phyloP scores from a whole-genome alignment of 2,329 filamentous ascomycete species.

The Fusarium goolgardi region DNA sequence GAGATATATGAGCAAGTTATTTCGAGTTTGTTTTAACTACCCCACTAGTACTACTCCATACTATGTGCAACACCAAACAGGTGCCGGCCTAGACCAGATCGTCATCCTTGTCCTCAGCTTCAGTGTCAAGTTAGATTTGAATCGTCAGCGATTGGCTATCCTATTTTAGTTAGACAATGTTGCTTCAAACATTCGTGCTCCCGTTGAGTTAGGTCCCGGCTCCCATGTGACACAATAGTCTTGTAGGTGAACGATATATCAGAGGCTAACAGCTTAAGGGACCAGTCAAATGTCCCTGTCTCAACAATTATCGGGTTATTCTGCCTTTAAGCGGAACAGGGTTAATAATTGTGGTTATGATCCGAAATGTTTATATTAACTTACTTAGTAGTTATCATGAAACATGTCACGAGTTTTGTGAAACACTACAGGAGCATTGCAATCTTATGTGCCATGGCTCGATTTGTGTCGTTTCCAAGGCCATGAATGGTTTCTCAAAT shows the following conservation, averaged over 20 bases:
- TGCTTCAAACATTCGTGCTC: constrained; percentile 2
- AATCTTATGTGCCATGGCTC: background rate
- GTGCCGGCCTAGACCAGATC: constrained; percentile 7
- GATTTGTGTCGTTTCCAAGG: too few relatives aligned
- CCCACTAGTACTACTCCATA: background rate
- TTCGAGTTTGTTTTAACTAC: constrained; percentile 17
- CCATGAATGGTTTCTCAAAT: background rate
- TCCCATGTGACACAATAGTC: constrained; percentile 9
- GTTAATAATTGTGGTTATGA: background rate
- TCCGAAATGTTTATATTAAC: background rate
- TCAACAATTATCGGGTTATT: background rate
- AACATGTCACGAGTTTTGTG: background rate
- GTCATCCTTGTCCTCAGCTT: constrained; percentile 16
- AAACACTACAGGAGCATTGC: constrained; percentile 4
- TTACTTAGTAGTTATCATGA: background rate
- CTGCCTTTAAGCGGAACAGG: background rate
- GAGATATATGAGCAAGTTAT: constrained; percentile 43
- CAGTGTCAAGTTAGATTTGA: background rate
- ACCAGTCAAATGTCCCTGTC: background rate
- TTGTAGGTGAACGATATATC: background rate
- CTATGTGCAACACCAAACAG: constrained; percentile 8
- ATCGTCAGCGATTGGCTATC: background rate
- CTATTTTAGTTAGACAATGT: constrained; percentile 9
- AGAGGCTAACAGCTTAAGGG: background rate
- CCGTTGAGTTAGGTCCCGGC: background rate